phyloP scores from a whole-genome alignment of 495 filamentous ascomycete species.

The Aspergillus conjunctus region DNA sequence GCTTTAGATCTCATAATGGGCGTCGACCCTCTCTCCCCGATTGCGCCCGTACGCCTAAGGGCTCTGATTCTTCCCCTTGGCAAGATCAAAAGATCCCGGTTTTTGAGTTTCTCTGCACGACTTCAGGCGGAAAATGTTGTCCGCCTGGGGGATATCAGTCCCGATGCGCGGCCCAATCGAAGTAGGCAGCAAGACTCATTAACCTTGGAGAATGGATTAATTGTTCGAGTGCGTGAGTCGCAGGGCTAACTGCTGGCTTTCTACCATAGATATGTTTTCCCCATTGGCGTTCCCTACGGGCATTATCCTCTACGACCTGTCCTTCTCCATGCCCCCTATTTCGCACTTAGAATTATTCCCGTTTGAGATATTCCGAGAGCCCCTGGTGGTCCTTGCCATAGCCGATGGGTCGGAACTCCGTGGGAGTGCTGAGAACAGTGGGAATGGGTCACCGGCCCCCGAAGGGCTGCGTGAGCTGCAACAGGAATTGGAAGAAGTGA shows the following conservation, averaged over 20 bases:
- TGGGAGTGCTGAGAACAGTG: constrained; percentile 40
- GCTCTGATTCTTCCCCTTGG: constrained; percentile 84
- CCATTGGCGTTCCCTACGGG: constrained; percentile 89
- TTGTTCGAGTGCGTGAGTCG: neutral
- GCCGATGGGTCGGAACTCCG: constrained; percentile 68
- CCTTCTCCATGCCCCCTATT: constrained; percentile 73
- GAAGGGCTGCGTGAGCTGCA: constrained; percentile 63
- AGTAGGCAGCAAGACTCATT: constrained; percentile 57
- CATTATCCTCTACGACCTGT: constrained; percentile 86
- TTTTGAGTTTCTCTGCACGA: constrained; percentile 73
- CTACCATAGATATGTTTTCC: constrained; percentile 81
- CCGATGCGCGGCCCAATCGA: constrained; percentile 82
- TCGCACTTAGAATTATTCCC: constrained; percentile 78
- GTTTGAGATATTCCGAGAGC: constrained; percentile 82
- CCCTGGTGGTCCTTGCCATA: constrained; percentile 76
- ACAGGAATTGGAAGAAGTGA: constrained; percentile 58
- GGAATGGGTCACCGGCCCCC: constrained; percentile 32
- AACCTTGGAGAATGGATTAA: neutral
- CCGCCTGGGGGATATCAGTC: constrained; percentile 85
- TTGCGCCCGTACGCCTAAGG: constrained; percentile 85
- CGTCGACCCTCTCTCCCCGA: constrained; percentile 81
- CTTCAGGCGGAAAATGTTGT: constrained; percentile 81
- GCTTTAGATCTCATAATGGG: constrained; percentile 65
- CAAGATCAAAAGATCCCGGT: constrained; percentile 78
- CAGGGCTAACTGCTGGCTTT: constrained; percentile 5